Conservation (phyloP, 108 stramenopile species). For the Nitzschia sp. region DNA sequence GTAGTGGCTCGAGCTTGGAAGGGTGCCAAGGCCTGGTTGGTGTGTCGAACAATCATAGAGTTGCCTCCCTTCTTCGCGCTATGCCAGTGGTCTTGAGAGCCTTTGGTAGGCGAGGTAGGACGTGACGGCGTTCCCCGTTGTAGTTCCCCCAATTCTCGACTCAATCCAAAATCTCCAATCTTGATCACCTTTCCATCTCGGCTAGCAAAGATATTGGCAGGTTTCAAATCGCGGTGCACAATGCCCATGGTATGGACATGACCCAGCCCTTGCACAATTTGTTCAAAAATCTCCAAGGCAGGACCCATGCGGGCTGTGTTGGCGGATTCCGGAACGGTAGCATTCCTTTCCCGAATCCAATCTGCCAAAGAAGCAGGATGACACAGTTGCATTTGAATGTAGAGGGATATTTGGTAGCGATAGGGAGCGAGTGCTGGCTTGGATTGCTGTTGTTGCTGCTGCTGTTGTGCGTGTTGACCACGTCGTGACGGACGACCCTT, state of each 20-base stretch:
- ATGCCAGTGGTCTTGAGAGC: slow-evolving; percentile 12
- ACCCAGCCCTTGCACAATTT: slow-evolving; percentile 67
- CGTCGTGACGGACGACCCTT: not conserved
- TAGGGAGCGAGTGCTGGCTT: slow-evolving; percentile 26
- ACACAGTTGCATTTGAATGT: slow-evolving; percentile 94
- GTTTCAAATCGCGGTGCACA: slow-evolving; percentile 88
- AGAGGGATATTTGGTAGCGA: slow-evolving; percentile 84
- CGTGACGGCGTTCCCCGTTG: not conserved
- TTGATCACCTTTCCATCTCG: slow-evolving; percentile 68
- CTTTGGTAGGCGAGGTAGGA: slow-evolving; percentile 1
- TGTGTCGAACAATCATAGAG: not conserved
- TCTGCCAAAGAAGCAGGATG: slow-evolving; percentile 78
- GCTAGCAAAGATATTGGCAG: slow-evolving; percentile 81
- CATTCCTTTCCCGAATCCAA: slow-evolving; percentile 81
- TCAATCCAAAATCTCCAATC: slow-evolving; percentile 93
- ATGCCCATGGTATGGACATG: slow-evolving; percentile 81
- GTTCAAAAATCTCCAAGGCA: slow-evolving; percentile 64
- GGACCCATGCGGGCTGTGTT: slow-evolving; percentile 39
- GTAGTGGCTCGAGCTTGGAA: not conserved
- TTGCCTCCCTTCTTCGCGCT: slow-evolving; percentile 8
- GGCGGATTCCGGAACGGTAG: slow-evolving; percentile 35
- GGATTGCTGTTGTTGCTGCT: not conserved
- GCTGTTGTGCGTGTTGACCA: not conserved
- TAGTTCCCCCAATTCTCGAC: slow-evolving; percentile 18
- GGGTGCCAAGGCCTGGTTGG: not conserved